Conservation (phyloP, 257 asterid species). For the Jasminum sambac region DNA sequence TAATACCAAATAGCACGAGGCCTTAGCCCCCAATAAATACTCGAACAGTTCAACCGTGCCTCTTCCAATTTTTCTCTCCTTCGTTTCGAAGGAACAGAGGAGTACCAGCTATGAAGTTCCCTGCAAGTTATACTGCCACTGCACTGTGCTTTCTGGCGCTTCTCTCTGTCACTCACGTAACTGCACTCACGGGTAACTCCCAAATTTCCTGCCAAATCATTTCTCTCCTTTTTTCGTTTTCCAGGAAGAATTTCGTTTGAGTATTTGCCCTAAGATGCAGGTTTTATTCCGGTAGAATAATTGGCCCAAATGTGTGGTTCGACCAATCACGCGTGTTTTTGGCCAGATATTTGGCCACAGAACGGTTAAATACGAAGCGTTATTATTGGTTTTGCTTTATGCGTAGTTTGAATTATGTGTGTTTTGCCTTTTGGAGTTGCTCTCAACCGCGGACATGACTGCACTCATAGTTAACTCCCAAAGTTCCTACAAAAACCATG, state of each 20-base stretch:
- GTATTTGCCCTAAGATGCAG: slow-evolving; percentile 1
- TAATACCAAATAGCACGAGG: no score
- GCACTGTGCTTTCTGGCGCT: slow-evolving; percentile 25
- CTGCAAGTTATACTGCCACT: slow-evolving; percentile 14
- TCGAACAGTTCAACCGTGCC: slow-evolving; percentile 9
- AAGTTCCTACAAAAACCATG: neutral
- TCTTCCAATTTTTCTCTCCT: slow-evolving; percentile 19
- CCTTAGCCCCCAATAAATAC: slow-evolving; percentile 13
- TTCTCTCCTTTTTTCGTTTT: neutral
- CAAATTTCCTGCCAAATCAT: neutral
- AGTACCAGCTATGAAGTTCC: slow-evolving; percentile 26
- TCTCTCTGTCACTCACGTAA: slow-evolving; percentile 26
- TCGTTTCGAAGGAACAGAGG: slow-evolving; percentile 26
- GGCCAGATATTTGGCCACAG: neutral
- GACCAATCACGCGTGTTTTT: neutral
- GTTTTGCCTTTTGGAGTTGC: slow-evolving; percentile 22
- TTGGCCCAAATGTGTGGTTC: neutral
- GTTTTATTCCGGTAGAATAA: neutral
- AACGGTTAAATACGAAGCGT: neutral
- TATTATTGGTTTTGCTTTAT: neutral
- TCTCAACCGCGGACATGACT: slow-evolving; percentile 24
- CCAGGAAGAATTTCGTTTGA: neutral
- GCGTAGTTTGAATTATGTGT: neutral
- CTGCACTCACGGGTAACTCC: slow-evolving; percentile 39
- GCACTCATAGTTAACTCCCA: slow-evolving; percentile 34